A percentile compares a stretch with the other conserved stretches of the same genome.
Evolutionary conservation across 106 monocot genomes (phyloP).

Genomic region (Dioscorea alata): DNA sequence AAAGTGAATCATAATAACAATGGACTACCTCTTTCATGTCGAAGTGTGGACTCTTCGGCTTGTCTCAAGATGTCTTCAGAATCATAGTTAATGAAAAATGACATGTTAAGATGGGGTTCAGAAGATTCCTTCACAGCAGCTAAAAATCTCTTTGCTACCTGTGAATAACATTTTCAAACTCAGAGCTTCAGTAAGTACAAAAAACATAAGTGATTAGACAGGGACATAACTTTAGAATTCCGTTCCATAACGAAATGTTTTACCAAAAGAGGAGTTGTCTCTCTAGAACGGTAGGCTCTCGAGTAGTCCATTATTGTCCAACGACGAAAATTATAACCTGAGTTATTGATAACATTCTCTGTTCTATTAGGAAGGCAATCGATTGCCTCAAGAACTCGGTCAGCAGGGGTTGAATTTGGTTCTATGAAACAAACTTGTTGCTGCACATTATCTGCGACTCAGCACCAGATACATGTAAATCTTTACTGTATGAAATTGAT

Average conservation of each 20-base stretch:
- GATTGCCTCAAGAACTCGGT: slow-evolving; percentile 48
- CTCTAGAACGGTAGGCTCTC: slow-evolving; percentile 57
- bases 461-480: neutral
- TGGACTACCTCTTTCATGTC: slow-evolving; percentile 51
- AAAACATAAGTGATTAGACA: no score
- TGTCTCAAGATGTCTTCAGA: slow-evolving; percentile 59
- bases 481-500: no score
- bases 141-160: slow-evolving; percentile 74
- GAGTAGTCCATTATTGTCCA: slow-evolving; percentile 73
- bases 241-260: no score
- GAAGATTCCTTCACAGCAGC: slow-evolving; percentile 52
- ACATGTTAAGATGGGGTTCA: slow-evolving; percentile 45
- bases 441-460: slow-evolving; percentile 44
- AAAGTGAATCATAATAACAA: neutral
- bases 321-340: slow-evolving; percentile 31
- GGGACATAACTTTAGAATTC: no score
- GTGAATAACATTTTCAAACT: neutral
- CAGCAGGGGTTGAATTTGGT: slow-evolving; percentile 36
- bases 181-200: neutral
- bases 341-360: slow-evolving; percentile 7
- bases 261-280: slow-evolving; percentile 67
- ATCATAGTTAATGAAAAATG: slow-evolving; percentile 65
- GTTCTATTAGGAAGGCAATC: slow-evolving; percentile 40
- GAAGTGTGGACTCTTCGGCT: slow-evolving; percentile 56
- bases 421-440: slow-evolving; percentile 45